Evolutionary conservation across 148 eudicot genomes (phyloP), one percentile per base, ranked within the genome.

Genomic region (Camellia japonica): DNA sequence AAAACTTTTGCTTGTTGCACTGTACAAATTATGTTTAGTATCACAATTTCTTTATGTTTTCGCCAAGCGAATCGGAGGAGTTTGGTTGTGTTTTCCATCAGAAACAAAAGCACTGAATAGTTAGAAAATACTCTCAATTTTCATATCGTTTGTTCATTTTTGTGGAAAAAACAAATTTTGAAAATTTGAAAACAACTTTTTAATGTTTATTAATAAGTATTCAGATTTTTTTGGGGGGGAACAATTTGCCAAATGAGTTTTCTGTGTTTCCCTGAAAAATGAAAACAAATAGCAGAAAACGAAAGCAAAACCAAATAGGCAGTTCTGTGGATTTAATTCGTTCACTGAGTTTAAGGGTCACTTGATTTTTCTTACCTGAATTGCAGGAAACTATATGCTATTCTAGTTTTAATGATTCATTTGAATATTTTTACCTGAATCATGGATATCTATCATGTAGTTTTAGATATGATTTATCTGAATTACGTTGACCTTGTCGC

Each of bases 401-500:
- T 12, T 23, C 68, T 18, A 62, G 58, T 63, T 76, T 16, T 41
- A 6, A 6, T 2, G 47, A 62, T 46, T 75, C 5, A 44, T 61
- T 30, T 15, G 6, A 64, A 11, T 2, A 9, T 16, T 65, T 65
- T 60, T n/a, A 43, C 51, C 4, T n/a, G 55, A 16, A 62, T 66
- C 18, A 74, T 66, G 56, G 19, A 14, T 49, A 65, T 52, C 59
- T 52, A 30, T 52, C 1, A 5, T 59, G 47, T n/a, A 6, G 14
- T 11, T 77, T 9, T 12, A 64, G 70, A 51, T 65, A 3, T 20
- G 44, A 74, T 20, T 77, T 81, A 41, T 11, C 81, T 85, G 55
- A 23, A 71, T 66, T 3, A 60, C 38, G 16, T 69, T 70, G 86
- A 64, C n/a, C 66, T 83, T 61, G 71, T 73, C 18, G 68, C 64